phyloP scores from a whole-genome alignment of 139 green algal genomes.

The Haematococcus lacustris region DNA sequence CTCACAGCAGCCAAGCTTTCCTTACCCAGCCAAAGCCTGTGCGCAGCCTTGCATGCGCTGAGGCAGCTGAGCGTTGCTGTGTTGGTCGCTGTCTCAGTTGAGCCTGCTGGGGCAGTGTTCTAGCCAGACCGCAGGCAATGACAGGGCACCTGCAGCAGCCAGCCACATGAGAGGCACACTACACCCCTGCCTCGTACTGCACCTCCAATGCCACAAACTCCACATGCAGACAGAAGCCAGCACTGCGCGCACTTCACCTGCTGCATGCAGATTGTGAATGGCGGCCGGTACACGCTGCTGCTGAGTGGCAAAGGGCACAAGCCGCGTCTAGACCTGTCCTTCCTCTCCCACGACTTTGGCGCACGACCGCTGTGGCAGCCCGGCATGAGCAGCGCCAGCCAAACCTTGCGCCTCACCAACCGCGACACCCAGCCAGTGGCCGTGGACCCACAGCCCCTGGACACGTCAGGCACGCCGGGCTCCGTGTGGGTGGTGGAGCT shows the following conservation, averaged over 20 bases:
- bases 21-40: no score
- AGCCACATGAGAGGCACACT: no score
- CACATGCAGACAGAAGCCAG: no score
- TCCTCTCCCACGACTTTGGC: conserved; percentile 57
- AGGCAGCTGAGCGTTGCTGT: no score
- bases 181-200: no score
- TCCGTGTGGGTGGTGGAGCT: conserved; percentile 16
- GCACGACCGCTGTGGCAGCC: conserved; percentile 38
- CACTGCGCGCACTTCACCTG: neutral
- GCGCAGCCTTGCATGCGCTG: no score
- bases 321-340: conserved; percentile 59
- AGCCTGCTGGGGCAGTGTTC: no score
- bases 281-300: conserved; percentile 48
- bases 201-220: no score
- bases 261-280: conserved; percentile 35
- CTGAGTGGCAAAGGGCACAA: conserved; percentile 59
- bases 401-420: conserved; percentile 50
- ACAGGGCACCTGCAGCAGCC: no score
- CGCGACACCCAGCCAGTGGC: conserved; percentile 53
- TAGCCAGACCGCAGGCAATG: no score
- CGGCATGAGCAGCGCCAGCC: conserved; percentile 45
- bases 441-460: conserved; percentile 28
- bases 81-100: no score
- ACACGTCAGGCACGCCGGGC: conserved; percentile 7
- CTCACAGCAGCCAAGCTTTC: no score